Evolutionary conservation across 148 eudicot species (phyloP).

Genomic region (Spergularia bocconei): DNA sequence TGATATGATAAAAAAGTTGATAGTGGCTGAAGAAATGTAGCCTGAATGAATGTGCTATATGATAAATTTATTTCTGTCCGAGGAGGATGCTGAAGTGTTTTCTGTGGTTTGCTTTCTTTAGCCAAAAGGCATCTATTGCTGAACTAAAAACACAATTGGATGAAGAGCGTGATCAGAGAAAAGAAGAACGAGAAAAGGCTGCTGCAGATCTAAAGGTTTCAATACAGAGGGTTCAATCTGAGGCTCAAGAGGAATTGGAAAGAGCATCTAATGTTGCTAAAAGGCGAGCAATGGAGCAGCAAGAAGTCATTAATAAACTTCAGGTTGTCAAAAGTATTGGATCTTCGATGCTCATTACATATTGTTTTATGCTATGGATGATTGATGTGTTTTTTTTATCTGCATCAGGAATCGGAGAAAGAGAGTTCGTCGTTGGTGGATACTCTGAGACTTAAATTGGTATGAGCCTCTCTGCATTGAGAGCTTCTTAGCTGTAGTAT

Average conservation of each 20-base stretch:
- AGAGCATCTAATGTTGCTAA: conserved; percentile 58
- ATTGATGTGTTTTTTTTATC: conserved; percentile 17
- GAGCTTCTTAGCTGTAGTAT: background rate
- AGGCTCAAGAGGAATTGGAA: conserved; percentile 81
- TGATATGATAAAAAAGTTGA: background rate
- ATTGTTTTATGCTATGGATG: conserved; percentile 8
- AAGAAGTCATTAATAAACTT: conserved; percentile 86
- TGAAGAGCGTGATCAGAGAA: conserved; percentile 93
- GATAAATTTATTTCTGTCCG: background rate
- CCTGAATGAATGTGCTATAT: conserved; percentile 1
- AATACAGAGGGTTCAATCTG: conserved; percentile 68
- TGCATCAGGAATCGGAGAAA: conserved; percentile 72
- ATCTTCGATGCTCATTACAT: background rate
- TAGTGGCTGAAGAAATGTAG: background rate
- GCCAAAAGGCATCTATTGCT: conserved; percentile 77
- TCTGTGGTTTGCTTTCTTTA: conserved; percentile 34
- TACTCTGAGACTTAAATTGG: conserved; percentile 78
- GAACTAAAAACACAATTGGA: conserved; percentile 68
- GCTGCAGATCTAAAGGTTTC: conserved; percentile 57
- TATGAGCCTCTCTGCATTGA: conserved; percentile 30
- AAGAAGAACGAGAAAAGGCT: conserved; percentile 86
- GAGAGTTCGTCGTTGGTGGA: conserved; percentile 71
- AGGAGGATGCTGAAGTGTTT: conserved; percentile 10
- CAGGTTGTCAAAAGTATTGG: conserved; percentile 50
- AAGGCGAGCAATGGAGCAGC: conserved; percentile 76